phyloP scores from a whole-genome alignment of 306 rosid genomes.

The Prunus campanulata region DNA sequence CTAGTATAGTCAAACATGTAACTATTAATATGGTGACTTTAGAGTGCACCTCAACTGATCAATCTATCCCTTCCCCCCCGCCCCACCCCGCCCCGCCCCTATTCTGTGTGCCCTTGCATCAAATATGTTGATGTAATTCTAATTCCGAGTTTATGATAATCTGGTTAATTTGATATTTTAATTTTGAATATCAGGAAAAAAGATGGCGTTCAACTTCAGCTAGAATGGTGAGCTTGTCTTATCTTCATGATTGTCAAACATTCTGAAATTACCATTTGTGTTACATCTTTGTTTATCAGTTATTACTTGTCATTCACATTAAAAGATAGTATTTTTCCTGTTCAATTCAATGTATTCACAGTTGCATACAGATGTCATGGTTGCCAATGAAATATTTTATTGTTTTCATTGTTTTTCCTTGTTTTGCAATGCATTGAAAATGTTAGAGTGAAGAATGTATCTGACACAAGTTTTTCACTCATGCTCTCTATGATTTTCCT shows the following conservation, averaged over 20 bases:
- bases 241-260: slow-evolving; percentile 21
- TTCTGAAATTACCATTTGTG: slow-evolving; percentile 9
- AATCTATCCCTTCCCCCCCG: neutral
- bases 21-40: neutral
- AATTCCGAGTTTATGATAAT: slow-evolving; percentile 4
- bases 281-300: neutral
- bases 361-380: neutral
- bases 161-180: slow-evolving; percentile 27
- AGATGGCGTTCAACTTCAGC: slow-evolving; percentile 87
- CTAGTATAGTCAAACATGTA: neutral
- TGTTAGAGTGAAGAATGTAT: neutral
- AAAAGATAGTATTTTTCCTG: neutral
- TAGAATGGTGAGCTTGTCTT: slow-evolving; percentile 72
- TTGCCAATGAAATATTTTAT: neutral
- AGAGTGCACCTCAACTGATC: neutral
- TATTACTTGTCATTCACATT: neutral
- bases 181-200: slow-evolving; percentile 61
- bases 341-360: neutral
- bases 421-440: neutral
- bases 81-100: no score
- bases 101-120: neutral
- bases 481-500: neutral
- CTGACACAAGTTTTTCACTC: neutral
- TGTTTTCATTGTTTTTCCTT: neutral
- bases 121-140: neutral